Base-by-base conservation (phyloP, 805 yeast genomes). In the Candida germanica region DNA sequence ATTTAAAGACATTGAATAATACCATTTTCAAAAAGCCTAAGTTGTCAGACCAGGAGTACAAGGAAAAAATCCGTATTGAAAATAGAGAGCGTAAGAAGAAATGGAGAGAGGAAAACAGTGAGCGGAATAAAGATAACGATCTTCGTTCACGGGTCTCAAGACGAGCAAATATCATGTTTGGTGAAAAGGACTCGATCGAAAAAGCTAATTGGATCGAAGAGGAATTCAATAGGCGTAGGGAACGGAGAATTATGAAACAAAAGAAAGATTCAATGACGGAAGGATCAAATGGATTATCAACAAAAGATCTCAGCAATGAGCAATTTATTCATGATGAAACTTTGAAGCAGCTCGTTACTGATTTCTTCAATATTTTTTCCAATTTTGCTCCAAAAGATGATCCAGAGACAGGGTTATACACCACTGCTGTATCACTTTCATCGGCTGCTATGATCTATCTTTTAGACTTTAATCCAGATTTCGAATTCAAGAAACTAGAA, bases 61-160 rank as follows among this genome's bases (percentile, higher is more conserved):
- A 72, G 42, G 87, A 81, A 49, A 71, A 77, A 42, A 65, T 80
- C 8, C 62, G 88, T 32, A 48, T 72, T 17, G 89, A 79, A 31
- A 87, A 87, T 50, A 66, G 95, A 31, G 85, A 79, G 36, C 66
- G 95, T 14, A 87, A 87, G 62, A 80, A 83, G 61, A 74, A 76
- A 46, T 87, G 95, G 95, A 70, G 95, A 50, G 89, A 79, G 45
- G 80, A 77, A 18, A 87, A 91, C 53, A 73, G 76, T 6, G 82
- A 82, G 41, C 71, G 93, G 46, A 89, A 89, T 58, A 82, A 86
- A 62, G 96, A 88, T 56, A 83, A 87, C 50, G 98, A 91, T 53
- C 65, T 91, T 36, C 71, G 95, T 35, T 77, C 85, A 0, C 68
- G 98, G 37, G 80, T 91, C 14, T 71, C 75, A 44, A 82, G 81